These are phyloP conservation scores for Scytalidium sp. DNA, from an alignment of 2,329 filamentous ascomycete species.

Conservation along the genomic window DNA sequence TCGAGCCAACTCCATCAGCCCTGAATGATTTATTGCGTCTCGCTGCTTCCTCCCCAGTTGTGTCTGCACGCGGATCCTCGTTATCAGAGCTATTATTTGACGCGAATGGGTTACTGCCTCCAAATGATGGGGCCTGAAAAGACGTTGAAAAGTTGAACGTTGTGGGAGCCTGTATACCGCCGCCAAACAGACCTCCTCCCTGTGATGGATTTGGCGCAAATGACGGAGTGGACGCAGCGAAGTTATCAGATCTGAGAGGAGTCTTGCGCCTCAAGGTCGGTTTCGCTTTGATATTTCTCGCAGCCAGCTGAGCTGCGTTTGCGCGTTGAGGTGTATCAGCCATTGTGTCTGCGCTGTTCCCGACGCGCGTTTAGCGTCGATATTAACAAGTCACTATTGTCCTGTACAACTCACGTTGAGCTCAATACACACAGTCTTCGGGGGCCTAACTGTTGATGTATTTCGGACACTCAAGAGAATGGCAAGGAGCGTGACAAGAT, in stretches of 20 bases:
- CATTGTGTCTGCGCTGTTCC: conserved; percentile 11
- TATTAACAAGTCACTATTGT: background rate
- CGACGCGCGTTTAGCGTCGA: background rate
- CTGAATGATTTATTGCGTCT: conserved; percentile 8
- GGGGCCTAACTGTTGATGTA: background rate
- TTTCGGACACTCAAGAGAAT: conserved; percentile 57
- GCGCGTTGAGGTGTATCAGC: conserved; percentile 20
- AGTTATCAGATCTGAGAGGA: background rate
- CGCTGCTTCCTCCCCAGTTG: conserved; percentile 8
- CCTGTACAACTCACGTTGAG: background rate
- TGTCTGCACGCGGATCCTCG: background rate
- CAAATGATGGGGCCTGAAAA: conserved; percentile 10
- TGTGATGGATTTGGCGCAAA: conserved; percentile 12
- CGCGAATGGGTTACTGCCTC: conserved; percentile 3
- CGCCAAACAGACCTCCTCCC: conserved; percentile 25
- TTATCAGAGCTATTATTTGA: background rate
- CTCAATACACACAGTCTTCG: background rate
- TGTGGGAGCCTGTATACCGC: conserved; percentile 18
- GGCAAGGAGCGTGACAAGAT: conserved; percentile 54
- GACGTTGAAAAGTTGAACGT: conserved; percentile 24
- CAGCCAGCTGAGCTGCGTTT: conserved; percentile 29
- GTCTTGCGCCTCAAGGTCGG: conserved; percentile 7
- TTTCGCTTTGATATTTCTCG: conserved; percentile 24
- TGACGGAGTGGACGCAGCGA: conserved; percentile 4
- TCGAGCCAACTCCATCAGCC: background rate